Base-by-base conservation (phyloP, 1,284 basidiomycete genomes). In the Ustilago shanxiensis region DNA sequence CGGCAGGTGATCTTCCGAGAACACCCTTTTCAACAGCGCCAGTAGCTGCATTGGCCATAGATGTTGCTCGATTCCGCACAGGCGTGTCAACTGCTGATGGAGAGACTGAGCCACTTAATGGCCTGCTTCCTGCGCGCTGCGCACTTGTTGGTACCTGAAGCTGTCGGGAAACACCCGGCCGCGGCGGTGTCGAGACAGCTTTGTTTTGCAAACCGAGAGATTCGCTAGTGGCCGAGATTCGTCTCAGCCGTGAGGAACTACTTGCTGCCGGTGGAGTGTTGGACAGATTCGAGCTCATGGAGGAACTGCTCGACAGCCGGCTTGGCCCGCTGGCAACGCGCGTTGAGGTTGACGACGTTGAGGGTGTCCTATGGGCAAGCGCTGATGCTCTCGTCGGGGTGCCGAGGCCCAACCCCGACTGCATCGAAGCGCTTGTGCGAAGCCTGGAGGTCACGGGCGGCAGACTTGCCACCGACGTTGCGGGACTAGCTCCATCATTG, bases 181-280 rank as follows among this genome's bases (percentile, higher is more conserved):
- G 61, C 3, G 62, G 63, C 28, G 74, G 63, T 9, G 74, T 69
- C n/a, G 74, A 72, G 49, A 66, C 33, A 13, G 60, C 53, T 22
- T 72, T 53, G 44, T 44, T 53, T 22, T 60, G 57, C 56, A 67
- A 22, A n/a, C 63, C 70, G 2, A 77, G 64, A 20, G 71, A 61
- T 11, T 71, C 76, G 16, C 72, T 67, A 3, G 76, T 74, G 5
- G 71, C 76, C 11, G 78, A 76, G 31, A 77, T 70, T 44, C 78
- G 60, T 26, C 78, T 56, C 14, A 67, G 31, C 13, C 74, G 56
- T 59, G 47, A 70, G 13, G 41, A 63, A 13, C 47, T 60, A 7
- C 18, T 56, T 26, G 61, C 70, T 50, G 71, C 56, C 6, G 71
- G 71, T n/a, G 78, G 73, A 6, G 78, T 77, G 47, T 56, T 73